Base-by-base conservation (phyloP, 306 rosid genomes). In the Ammopiptanthus mongolicus region DNA sequence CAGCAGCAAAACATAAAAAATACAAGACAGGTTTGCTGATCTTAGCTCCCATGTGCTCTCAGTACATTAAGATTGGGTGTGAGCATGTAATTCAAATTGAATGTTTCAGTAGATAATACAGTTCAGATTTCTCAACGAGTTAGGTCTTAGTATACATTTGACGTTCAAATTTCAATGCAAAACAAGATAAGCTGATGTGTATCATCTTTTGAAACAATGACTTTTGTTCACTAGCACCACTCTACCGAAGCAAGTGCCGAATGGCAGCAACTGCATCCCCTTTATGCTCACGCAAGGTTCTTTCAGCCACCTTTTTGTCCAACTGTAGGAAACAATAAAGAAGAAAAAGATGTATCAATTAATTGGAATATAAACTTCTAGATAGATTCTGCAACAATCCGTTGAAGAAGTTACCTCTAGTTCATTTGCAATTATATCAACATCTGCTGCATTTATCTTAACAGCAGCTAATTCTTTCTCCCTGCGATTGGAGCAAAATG, bases 241-340 rank as follows among this genome's bases (percentile, higher is more conserved):
- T 37, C 55, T 67, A 91, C 71, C 37, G 88, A 74, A 95, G 97
- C 86, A 91, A 87, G 67, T 90, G 84, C 44, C 96, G 79, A 77
- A 95, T 87, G 69, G 97, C 98, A 81, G 98, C 96, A 82, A 91
- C 98, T 0, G 98, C 97, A 77, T 95, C 96, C 31, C 99, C 97
- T 82, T 92, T 90, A 87, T 95, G 99, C 80, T 95, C 99, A 8
- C 97, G 88, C 84, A 95, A 78, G 66, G 97, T 95, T 85, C 92
- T 90, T 89, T 95, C 97, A 12, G 97, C 99, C 12, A 90, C 92
- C 87, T 88, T 87, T 87, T 83, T 91, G 91, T 92, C 99, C 89
- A 95, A 63, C 97, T 88, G 84, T 76, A 17, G 25, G 56, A 75
- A 59, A 29, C 56, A 65, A 37, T 17, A 41, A 41, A 41, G 14